Conservation (phyloP, 78 protist genomes). For the Dictyostelium firmibasis region DNA sequence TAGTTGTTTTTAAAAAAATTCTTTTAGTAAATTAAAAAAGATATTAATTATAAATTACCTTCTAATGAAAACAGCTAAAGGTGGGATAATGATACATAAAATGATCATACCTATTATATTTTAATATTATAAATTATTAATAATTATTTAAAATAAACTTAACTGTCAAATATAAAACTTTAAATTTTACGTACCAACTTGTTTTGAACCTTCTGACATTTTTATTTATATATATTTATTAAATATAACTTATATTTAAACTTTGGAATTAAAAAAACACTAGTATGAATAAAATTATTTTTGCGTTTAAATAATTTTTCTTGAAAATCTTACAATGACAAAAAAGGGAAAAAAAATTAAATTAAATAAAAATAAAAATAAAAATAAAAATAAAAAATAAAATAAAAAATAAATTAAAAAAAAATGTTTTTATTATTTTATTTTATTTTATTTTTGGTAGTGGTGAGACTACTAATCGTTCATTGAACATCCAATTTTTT, state of each 20-base stretch:
- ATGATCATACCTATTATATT: constrained; percentile 11
- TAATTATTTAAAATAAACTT: too few relatives aligned
- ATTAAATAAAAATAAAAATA: not conserved
- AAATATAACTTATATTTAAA: not conserved
- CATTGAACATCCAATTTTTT: not conserved
- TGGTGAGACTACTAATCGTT: not conserved
- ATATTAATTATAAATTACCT: not conserved
- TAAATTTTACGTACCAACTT: not conserved
- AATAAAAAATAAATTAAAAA: not conserved
- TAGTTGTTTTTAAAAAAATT: too few relatives aligned
- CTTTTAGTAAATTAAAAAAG: too few relatives aligned
- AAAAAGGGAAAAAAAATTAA: not conserved
- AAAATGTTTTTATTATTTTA: too few relatives aligned
- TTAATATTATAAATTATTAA: not conserved
- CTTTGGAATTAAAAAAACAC: not conserved
- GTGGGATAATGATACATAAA: constrained; percentile 31
- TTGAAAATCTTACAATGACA: not conserved
- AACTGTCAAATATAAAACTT: too few relatives aligned
- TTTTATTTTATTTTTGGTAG: not conserved
- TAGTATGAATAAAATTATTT: not conserved
- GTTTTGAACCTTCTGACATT: constrained; percentile 18
- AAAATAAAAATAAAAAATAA: too few relatives aligned
- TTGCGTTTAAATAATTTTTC: not conserved
- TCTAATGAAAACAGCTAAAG: constrained; percentile 26
- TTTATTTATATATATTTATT: not conserved